A percentile compares a stretch with the other conserved stretches of the same genome.
Evolutionary conservation across 202 grass and related monocot species (phyloP).

Genomic region (Panicum hallii): DNA sequence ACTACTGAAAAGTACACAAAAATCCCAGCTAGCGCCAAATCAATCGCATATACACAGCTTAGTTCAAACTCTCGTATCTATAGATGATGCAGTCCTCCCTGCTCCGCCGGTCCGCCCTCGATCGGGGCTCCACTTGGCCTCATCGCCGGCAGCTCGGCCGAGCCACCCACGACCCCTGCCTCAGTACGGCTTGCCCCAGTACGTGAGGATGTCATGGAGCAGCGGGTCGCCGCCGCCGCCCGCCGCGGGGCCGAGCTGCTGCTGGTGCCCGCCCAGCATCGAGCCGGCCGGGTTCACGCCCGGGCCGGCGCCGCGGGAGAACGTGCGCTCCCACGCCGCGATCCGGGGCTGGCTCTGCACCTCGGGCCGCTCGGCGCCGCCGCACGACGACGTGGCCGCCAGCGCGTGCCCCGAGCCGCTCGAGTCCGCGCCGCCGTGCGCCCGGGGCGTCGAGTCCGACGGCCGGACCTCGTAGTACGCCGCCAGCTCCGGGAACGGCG

Average conservation of each 20-base stretch:
- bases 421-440: conserved; percentile 69
- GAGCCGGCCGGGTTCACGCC: conserved; percentile 39
- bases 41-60: conserved; percentile 52
- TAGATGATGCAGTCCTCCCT: neutral
- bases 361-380: conserved; percentile 62
- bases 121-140: conserved; percentile 13
- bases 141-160: conserved; percentile 46
- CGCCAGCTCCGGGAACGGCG: conserved; percentile 53
- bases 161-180: conserved; percentile 7
- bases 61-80: conserved; percentile 7
- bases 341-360: conserved; percentile 85
- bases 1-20: neutral
- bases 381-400: conserved; percentile 37
- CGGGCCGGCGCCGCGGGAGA: conserved; percentile 26
- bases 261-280: conserved; percentile 29
- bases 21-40: neutral
- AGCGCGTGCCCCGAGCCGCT: conserved; percentile 83
- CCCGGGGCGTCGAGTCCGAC: conserved; percentile 78
- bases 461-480: conserved; percentile 66
- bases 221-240: conserved; percentile 58
- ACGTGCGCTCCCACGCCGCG: conserved; percentile 74
- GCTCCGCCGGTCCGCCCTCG: neutral
- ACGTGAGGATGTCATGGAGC: conserved; percentile 83
- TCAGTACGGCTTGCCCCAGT: conserved; percentile 81
- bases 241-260: conserved; percentile 28